These are phyloP conservation scores for Venturia pyrina DNA, from an alignment of 2,329 filamentous ascomycete genomes.

Conservation along the genomic window DNA sequence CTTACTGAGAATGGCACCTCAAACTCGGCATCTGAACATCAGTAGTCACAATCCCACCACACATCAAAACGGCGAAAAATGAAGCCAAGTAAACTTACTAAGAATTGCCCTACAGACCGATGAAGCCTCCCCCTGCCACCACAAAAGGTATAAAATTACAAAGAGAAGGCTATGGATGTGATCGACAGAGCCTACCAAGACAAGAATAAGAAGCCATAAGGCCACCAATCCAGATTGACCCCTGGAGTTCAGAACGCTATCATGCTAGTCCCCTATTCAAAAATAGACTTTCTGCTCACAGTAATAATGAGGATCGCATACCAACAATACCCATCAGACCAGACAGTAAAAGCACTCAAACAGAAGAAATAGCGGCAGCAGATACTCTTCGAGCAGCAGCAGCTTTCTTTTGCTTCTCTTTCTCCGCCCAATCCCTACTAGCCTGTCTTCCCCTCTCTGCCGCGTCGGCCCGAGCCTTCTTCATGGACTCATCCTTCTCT, in stretches of 20 bases:
- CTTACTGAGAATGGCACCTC: too few species aligned
- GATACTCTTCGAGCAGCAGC: neutral
- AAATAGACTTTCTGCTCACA: too few species aligned
- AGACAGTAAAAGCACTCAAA: neutral
- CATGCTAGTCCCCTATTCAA: too few species aligned
- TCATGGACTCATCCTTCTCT: slow-evolving; percentile 39
- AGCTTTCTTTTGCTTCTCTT: slow-evolving; percentile 33
- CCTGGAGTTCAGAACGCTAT: too few species aligned
- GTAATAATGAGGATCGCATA: neutral
- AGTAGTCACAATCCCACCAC: neutral
- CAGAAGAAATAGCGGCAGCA: neutral
- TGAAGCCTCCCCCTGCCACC: neutral
- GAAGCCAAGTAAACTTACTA: neutral
- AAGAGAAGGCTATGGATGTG: neutral
- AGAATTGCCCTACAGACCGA: neutral
- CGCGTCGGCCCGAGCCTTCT: slow-evolving; percentile 35
- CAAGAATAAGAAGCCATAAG: too few species aligned
- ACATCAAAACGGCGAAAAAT: neutral
- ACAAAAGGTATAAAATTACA: neutral
- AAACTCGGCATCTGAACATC: too few species aligned
- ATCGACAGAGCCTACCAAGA: too few species aligned
- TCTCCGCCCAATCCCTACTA: slow-evolving; percentile 40
- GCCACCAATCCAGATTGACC: too few species aligned
- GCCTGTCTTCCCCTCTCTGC: slow-evolving; percentile 34
- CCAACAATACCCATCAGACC: neutral